phyloP scores from a whole-genome alignment of 108 stramenopile genomes.

The Parietichytrium sp. region DNA sequence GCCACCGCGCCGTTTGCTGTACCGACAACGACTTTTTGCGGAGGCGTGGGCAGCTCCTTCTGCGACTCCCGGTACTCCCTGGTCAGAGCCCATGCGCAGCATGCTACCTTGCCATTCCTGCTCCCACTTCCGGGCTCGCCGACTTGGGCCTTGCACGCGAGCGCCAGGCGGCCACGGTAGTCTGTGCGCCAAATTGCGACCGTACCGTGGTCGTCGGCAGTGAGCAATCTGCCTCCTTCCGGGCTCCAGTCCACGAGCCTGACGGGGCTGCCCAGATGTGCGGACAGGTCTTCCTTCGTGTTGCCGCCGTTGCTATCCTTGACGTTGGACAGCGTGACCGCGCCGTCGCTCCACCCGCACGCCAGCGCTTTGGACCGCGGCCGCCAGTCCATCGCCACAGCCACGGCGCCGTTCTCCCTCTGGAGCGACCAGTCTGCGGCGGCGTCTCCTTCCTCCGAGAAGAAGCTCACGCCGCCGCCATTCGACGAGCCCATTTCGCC shows the following conservation, averaged over 20 bases:
- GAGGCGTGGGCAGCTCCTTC: constrained; percentile 14
- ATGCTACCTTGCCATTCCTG: not conserved
- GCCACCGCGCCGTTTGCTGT: not conserved
- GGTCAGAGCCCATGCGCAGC: constrained; percentile 16
- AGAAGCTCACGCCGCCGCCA: not conserved
- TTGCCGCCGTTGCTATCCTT: constrained; percentile 50
- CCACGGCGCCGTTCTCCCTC: constrained; percentile 46
- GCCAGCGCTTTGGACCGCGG: constrained; percentile 42
- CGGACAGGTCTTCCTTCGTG: constrained; percentile 45
- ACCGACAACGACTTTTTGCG: constrained; percentile 8
- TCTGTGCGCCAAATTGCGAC: constrained; percentile 28
- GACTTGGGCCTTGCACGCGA: constrained; percentile 26
- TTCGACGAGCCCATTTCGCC: too few species aligned
- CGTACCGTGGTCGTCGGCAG: not conserved
- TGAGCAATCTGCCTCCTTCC: not conserved
- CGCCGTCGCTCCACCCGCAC: constrained; percentile 47
- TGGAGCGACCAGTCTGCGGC: constrained; percentile 10
- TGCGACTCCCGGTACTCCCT: constrained; percentile 30
- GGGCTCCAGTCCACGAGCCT: constrained; percentile 3
- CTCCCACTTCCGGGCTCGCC: constrained; percentile 37
- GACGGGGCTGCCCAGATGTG: constrained; percentile 38
- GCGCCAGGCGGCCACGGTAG: constrained; percentile 19
- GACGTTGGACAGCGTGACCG: constrained; percentile 51
- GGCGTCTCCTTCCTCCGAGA: constrained; percentile 39
- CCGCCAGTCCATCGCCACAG: constrained; percentile 48